phyloP scores from a whole-genome alignment of 2,329 filamentous ascomycete species.

The Endothia cerciana region DNA sequence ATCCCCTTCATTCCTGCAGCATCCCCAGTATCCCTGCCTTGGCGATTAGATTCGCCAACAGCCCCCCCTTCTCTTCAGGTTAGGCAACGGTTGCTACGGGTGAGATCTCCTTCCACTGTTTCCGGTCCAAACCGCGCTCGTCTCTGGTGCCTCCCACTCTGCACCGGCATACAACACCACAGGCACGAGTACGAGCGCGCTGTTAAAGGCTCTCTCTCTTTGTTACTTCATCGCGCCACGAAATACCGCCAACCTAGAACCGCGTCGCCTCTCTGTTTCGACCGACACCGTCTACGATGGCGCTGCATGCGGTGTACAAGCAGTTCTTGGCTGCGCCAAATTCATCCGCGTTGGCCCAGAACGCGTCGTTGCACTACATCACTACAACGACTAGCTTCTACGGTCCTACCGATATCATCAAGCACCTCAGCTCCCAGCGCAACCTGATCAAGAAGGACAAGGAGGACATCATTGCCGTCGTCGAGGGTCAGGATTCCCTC shows the following conservation, averaged over 20 bases:
- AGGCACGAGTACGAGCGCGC: background rate
- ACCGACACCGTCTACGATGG: slow-evolving; percentile 42
- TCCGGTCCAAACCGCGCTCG: background rate
- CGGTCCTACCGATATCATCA: slow-evolving; percentile 76
- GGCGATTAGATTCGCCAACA: slow-evolving; percentile 4
- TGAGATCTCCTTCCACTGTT: background rate
- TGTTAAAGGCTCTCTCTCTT: background rate
- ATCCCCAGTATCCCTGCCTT: slow-evolving; percentile 2
- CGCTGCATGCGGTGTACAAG: slow-evolving; percentile 64
- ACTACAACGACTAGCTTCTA: slow-evolving; percentile 79
- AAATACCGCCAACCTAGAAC: background rate
- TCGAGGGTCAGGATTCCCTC: slow-evolving; percentile 73
- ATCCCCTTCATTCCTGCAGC: slow-evolving; percentile 9
- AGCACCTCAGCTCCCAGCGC: slow-evolving; percentile 74
- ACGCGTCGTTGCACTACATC: slow-evolving; percentile 82
- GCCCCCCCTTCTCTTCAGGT: background rate
- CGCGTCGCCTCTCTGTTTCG: background rate
- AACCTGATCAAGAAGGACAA: slow-evolving; percentile 82
- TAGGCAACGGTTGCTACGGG: background rate
- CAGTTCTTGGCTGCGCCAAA: slow-evolving; percentile 72
- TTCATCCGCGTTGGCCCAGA: slow-evolving; percentile 63
- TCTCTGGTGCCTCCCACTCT: background rate
- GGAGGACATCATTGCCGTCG: slow-evolving; percentile 72
- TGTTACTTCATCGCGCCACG: background rate
- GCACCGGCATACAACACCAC: background rate